phyloP scores from a whole-genome alignment of 1,284 basidiomycete species.

The Ustilago curta region DNA sequence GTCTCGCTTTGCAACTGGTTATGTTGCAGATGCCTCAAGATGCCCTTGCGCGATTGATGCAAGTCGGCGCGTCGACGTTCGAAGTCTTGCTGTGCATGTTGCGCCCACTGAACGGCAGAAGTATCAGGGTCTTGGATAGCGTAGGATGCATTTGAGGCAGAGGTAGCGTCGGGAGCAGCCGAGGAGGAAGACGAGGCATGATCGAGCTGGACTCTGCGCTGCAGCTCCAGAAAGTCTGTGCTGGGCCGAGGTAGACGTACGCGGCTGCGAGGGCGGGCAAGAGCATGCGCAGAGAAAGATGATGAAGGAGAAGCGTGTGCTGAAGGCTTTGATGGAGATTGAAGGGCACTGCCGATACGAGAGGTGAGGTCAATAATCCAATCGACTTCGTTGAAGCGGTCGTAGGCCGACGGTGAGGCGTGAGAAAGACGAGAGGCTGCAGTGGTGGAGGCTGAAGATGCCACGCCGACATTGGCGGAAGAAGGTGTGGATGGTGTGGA shows the following conservation, averaged over 20 bases:
- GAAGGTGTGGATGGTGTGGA: not conserved
- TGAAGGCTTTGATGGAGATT: slow-evolving; percentile 7
- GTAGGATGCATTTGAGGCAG: not conserved
- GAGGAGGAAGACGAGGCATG: slow-evolving; percentile 3
- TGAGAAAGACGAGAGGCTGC: slow-evolving; percentile 15
- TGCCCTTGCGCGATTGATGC: slow-evolving; percentile 19
- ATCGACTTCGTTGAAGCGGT: slow-evolving; percentile 47
- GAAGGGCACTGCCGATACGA: slow-evolving; percentile 40
- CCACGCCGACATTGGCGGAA: not conserved
- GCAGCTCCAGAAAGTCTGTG: slow-evolving; percentile 40
- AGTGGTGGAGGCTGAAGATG: not conserved
- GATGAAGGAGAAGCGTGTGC: slow-evolving; percentile 7
- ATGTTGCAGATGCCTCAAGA: slow-evolving; percentile 19
- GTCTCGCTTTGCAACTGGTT: not conserved
- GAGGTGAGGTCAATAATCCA: slow-evolving; percentile 51
- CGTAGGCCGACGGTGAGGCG: slow-evolving; percentile 38
- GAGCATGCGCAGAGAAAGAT: slow-evolving; percentile 11
- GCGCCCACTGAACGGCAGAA: slow-evolving; percentile 39
- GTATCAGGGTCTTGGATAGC: slow-evolving; percentile 1
- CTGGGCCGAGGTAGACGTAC: slow-evolving; percentile 43
- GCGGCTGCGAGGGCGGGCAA: slow-evolving; percentile 16
- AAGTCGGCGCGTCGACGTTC: slow-evolving; percentile 35
- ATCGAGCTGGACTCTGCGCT: slow-evolving; percentile 23
- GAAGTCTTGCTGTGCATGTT: slow-evolving; percentile 44
- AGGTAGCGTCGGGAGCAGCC: slow-evolving; percentile 8